Evolutionary conservation across 139 green algal genomes (phyloP).

Genomic region (Protoeuglena noctilucae): DNA sequence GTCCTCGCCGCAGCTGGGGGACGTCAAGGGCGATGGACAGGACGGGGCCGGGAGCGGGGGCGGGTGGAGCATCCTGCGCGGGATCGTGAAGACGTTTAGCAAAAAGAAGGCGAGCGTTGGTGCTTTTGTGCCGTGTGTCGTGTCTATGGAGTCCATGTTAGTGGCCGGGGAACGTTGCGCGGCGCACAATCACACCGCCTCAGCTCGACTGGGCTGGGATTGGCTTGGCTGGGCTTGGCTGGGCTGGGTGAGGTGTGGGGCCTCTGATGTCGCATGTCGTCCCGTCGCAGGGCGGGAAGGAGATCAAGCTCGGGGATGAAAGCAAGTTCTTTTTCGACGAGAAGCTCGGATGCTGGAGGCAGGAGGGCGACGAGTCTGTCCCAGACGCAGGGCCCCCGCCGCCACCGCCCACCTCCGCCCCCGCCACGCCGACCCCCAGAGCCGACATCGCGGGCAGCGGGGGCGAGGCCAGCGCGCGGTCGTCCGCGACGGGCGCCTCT

Average conservation of each 20-base stretch:
- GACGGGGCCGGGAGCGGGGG: no score
- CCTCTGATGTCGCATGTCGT: not conserved
- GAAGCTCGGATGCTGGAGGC: constrained; percentile 37
- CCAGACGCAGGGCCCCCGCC: constrained; percentile 9
- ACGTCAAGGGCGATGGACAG: no score
- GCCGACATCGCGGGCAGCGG: no score
- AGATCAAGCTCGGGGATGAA: constrained; percentile 30
- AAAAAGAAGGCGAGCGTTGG: no score
- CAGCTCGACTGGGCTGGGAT: not conserved
- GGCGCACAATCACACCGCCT: not conserved
- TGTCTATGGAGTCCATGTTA: not conserved
- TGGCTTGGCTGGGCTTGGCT: no score
- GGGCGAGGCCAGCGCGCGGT: no score
- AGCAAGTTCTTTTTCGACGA: constrained; percentile 55
- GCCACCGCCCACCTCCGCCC: constrained; percentile 12
- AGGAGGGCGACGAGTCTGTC: constrained; percentile 17
- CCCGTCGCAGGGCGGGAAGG: not conserved
- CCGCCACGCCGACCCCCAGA: no score
- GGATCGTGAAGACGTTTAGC: no score
- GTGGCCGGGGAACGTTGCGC: not conserved
- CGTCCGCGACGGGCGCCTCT: no score
- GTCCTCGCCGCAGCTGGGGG: no score
- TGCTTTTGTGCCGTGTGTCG: no score
- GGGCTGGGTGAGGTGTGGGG: not conserved
- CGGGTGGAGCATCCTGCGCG: no score